Base-by-base conservation (phyloP, 257 asterid genomes). In the Capsicum baccatum region DNA sequence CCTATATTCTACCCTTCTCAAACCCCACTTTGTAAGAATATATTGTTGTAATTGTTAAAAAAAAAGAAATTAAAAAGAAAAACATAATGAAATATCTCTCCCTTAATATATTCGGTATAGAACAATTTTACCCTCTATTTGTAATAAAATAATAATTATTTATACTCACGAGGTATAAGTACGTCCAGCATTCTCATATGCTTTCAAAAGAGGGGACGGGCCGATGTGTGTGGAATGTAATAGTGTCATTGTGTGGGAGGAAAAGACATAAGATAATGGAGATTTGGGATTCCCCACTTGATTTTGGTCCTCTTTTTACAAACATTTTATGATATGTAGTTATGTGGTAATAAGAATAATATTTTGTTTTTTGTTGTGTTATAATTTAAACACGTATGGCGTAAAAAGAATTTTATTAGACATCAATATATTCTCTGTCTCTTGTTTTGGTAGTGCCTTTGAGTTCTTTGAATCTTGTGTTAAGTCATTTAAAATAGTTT, bases 241-340 rank as follows among this genome's bases (percentile, higher is more conserved):
- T 7, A 21, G 80, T 74, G 62, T 50, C 81, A 74, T 52, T 74
- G 7, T 74, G 62, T 50, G 8, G 44, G 4, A 74, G 62, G 62
- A 26, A 52, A 76, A 26, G 63, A 76, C 81, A 52, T 26, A 26
- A 76, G 19, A 6, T 76, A 57, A 50, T 21, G 62, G 47, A 50
- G 44, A 21, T 73, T 11, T 10, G 16, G n/a, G 47, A 26, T 76
- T 76, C n/a, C 21, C 62, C 63, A 76, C 81, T 13, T 76, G 63
- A 76, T 52, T 76, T 26, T 76, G 39, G 21, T 52, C 63, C 60
- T 21, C 9, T 52, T 0, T 76, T 56, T 12, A 4, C 47, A 12
- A 74, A 74, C 80, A 74, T 48, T 73, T 73, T 73, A 10, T 48
- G 59, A 21, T 50, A 50, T 52, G 47, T 50, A 21, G 80, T 4